Evolutionary conservation across 164 flowering plant genomes (phyloP).

Genomic region (Nymphaea thermarum): DNA sequence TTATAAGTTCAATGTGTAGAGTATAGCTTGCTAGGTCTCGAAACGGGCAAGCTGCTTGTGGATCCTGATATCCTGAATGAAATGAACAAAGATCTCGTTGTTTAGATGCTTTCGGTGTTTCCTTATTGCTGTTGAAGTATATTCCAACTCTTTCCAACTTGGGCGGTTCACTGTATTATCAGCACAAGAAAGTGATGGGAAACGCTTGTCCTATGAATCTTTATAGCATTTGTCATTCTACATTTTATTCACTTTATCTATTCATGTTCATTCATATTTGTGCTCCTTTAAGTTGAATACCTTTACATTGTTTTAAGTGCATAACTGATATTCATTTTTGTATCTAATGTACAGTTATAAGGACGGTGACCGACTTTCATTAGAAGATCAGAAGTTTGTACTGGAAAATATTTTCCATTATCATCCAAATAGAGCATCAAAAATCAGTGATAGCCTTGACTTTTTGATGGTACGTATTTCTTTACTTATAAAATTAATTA

Average conservation of each 20-base stretch:
- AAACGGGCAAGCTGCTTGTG: too few species aligned
- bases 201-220: too few species aligned
- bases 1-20: too few species aligned
- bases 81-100: too few species aligned
- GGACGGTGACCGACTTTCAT: conserved; percentile 67
- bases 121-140: too few species aligned
- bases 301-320: too few species aligned
- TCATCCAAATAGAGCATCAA: conserved; percentile 76
- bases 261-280: neutral
- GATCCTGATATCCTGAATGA: too few species aligned
- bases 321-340: neutral
- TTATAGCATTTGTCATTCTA: neutral
- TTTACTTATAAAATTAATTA: neutral
- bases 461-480: conserved; percentile 44
- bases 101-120: too few species aligned
- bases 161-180: too few species aligned
- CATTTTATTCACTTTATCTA: neutral
- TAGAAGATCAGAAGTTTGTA: conserved; percentile 57
- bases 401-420: conserved; percentile 53
- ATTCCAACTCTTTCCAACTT: neutral
- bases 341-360: conserved; percentile 34
- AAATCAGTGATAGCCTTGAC: conserved; percentile 67
- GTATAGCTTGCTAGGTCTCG: too few species aligned
- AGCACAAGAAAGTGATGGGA: neutral
- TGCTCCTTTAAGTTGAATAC: neutral